These are phyloP conservation scores for Magnusiomyces sp. DNA, from an alignment of 1,139 yeast genomes.

Conservation along the genomic window DNA sequence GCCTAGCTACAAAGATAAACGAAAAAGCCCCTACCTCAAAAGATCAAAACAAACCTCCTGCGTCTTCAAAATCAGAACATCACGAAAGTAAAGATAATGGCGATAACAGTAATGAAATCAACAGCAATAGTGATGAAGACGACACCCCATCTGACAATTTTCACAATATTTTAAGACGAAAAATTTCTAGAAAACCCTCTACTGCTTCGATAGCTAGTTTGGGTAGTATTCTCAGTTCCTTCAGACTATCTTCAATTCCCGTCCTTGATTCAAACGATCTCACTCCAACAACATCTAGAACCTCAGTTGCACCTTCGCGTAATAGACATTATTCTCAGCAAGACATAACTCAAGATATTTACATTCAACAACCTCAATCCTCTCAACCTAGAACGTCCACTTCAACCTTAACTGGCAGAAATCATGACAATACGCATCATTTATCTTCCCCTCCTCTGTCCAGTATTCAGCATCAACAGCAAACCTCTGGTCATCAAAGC, in stretches of 20 bases:
- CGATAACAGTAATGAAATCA: background rate
- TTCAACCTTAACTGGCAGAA: too few relatives aligned
- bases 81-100: background rate
- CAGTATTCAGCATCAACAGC: too few relatives aligned
- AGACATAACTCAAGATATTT: too few relatives aligned
- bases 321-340: too few relatives aligned
- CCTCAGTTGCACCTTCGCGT: too few relatives aligned
- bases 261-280: background rate
- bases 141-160: background rate
- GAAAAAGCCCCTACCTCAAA: constrained; percentile 2
- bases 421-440: too few relatives aligned
- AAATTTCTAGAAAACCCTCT: constrained; percentile 8
- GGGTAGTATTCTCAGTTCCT: constrained; percentile 27
- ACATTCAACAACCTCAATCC: too few relatives aligned
- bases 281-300: constrained; percentile 1
- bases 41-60: background rate
- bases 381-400: too few relatives aligned
- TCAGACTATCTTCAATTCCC: constrained; percentile 24
- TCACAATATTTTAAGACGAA: background rate
- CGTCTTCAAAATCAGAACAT: background rate
- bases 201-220: constrained; percentile 5
- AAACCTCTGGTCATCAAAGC: too few relatives aligned
- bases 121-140: background rate
- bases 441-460: too few relatives aligned
- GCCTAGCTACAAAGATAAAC: constrained; percentile 21